phyloP scores from a whole-genome alignment of 2,329 filamentous ascomycete genomes.

The Pyrenochaeta sp. region DNA sequence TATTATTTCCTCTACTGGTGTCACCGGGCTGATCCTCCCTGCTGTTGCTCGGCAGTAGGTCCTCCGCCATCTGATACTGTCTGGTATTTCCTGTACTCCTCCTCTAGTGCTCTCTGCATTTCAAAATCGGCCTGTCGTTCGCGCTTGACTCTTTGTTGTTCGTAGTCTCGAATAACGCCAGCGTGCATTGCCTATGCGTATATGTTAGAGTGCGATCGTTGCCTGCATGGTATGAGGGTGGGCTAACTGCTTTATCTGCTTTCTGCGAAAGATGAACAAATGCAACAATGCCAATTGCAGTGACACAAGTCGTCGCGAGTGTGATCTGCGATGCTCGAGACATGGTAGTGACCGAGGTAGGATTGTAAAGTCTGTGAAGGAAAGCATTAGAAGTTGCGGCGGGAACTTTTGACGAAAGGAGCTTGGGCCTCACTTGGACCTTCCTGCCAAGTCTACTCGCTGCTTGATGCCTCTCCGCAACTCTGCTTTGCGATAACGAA shows the following conservation, averaged over 20 bases:
- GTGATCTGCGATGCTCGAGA: constrained; percentile 90
- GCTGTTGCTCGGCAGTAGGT: constrained; percentile 35
- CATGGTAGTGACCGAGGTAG: constrained; percentile 63
- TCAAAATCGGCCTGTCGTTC: constrained; percentile 96
- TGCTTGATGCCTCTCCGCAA: constrained; percentile 36
- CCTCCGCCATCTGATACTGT: constrained; percentile 65
- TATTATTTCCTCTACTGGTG: background rate
- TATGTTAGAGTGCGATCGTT: constrained; percentile 28
- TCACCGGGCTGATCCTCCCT: constrained; percentile 25
- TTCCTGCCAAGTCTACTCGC: constrained; percentile 33
- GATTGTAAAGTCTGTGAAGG: constrained; percentile 5
- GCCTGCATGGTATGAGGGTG: constrained; percentile 8
- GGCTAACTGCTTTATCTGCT: constrained; percentile 78
- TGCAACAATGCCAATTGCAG: constrained; percentile 77
- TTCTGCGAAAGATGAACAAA: constrained; percentile 92
- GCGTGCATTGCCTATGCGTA: constrained; percentile 84
- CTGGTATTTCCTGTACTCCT: constrained; percentile 90
- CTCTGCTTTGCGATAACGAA: constrained; percentile 29
- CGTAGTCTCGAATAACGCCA: constrained; percentile 92
- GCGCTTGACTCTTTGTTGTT: constrained; percentile 87
- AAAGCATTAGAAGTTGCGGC: constrained; percentile 13
- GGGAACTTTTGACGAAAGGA: constrained; percentile 30
- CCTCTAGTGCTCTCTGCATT: constrained; percentile 83
- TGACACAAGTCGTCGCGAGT: constrained; percentile 77
- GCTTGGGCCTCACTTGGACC: constrained; percentile 39